Percentiles rank a stretch among this genome's conserved stretches.
Conservation (phyloP, 345 rosid genomes). For the Firmiana major region DNA sequence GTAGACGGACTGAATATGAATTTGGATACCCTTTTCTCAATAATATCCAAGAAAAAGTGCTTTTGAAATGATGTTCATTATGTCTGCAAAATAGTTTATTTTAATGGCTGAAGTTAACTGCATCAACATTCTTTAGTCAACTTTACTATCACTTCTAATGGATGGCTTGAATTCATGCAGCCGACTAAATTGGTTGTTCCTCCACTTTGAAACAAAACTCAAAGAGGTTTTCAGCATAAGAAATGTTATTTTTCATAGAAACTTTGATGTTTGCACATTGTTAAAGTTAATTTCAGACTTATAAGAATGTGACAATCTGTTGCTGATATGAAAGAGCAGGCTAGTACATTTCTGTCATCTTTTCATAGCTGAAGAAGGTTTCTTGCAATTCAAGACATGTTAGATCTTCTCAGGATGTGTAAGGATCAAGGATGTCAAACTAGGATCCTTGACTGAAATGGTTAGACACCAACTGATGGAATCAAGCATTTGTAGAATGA, state of each 20-base stretch:
- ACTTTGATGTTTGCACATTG: not conserved
- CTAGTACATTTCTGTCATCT: not conserved
- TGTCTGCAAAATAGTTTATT: constrained; percentile 1
- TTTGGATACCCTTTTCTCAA: not conserved
- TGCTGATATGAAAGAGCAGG: too few relatives aligned
- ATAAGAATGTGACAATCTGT: too few relatives aligned
- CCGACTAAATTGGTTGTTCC: not conserved
- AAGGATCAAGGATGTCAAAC: not conserved
- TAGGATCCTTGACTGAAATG: not conserved
- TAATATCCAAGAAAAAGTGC: not conserved
- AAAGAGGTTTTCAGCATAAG: not conserved
- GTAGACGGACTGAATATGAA: not conserved
- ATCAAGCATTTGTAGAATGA: not conserved
- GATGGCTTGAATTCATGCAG: not conserved
- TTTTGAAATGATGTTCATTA: not conserved
- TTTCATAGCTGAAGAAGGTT: not conserved
- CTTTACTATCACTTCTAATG: not conserved
- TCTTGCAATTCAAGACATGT: not conserved
- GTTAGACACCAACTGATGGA: not conserved
- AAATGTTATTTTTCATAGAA: not conserved
- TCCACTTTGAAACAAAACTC: not conserved
- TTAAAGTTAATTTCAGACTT: too few relatives aligned
- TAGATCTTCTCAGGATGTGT: not conserved
- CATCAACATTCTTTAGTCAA: not conserved
- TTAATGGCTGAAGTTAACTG: not conserved